A percentile compares a stretch with the other conserved stretches of the same genome.
Conservation (phyloP, 1,139 yeast genomes). For the Suhomyces yuchorum region DNA sequence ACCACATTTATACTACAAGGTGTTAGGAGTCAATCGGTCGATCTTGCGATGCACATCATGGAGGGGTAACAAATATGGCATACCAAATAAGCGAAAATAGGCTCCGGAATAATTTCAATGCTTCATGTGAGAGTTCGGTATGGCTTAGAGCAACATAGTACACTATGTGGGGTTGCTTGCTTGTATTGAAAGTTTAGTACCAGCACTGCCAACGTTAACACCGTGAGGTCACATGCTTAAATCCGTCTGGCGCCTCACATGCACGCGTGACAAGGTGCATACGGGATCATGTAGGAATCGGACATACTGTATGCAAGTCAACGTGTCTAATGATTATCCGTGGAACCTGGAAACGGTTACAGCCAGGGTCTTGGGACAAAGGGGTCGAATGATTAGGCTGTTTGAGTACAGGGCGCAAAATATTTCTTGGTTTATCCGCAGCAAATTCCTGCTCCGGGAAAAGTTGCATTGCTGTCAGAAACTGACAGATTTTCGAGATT, state of each 20-base stretch:
- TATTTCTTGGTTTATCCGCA: neutral
- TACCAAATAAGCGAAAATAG: neutral
- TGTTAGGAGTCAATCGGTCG: too few species aligned
- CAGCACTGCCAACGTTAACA: too few species aligned
- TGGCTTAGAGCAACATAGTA: neutral
- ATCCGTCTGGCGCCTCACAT: neutral
- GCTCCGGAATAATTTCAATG: neutral
- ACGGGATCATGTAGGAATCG: neutral
- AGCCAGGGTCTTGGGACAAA: too few species aligned
- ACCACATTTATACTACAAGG: too few species aligned
- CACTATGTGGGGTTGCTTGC: neutral
- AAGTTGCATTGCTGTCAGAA: too few species aligned
- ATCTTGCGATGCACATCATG: neutral
- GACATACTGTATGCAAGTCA: neutral
- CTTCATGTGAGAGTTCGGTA: neutral
- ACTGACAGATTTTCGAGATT: too few species aligned
- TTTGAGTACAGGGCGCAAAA: too few species aligned
- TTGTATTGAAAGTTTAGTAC: too few species aligned
- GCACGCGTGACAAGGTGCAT: neutral
- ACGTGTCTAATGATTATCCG: neutral
- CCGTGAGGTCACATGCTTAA: neutral
- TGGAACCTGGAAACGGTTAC: neutral
- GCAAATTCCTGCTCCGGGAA: neutral
- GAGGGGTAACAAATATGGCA: neutral
- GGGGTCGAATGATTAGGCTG: too few species aligned